phyloP scores from a whole-genome alignment of 345 rosid species.

The Triadica sebifera region DNA sequence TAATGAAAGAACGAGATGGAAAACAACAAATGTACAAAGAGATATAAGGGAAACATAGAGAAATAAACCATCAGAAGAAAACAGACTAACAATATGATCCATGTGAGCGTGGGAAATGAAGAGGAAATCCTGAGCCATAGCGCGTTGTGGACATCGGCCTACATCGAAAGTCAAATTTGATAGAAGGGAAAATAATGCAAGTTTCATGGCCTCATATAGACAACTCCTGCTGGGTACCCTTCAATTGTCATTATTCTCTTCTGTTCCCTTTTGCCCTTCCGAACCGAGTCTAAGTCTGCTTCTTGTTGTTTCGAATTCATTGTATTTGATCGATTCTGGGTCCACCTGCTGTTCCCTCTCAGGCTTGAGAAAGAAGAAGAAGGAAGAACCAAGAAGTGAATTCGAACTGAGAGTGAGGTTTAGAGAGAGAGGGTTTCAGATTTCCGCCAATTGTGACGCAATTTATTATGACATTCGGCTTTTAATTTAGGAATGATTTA shows the following conservation, averaged over 20 bases:
- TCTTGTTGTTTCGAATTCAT: slow-evolving; percentile 7
- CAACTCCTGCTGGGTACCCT: slow-evolving; percentile 72
- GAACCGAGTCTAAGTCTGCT: not conserved
- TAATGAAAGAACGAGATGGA: not conserved
- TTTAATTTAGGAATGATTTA: no score
- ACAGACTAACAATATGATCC: slow-evolving; percentile 80
- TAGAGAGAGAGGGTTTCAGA: no score
- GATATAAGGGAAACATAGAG: not conserved
- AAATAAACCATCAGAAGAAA: not conserved
- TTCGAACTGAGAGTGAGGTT: no score
- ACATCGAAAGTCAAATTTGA: slow-evolving; percentile 78
- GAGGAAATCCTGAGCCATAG: slow-evolving; percentile 84
- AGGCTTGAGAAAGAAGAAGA: no score
- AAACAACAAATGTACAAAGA: not conserved
- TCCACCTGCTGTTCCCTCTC: not conserved
- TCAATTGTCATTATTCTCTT: slow-evolving; percentile 38
- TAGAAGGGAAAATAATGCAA: slow-evolving; percentile 81
- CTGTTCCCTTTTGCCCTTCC: not conserved
- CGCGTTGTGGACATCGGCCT: slow-evolving; percentile 92
- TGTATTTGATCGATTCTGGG: not conserved
- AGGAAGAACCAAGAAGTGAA: no score
- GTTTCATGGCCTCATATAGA: slow-evolving; percentile 96
- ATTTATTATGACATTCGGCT: no score
- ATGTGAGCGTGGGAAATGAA: slow-evolving; percentile 92
- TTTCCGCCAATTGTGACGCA: no score